A percentile compares a stretch with the other conserved stretches of the same genome.
These are phyloP conservation scores for Aspergillus fumigatus DNA, from an alignment of 2,329 filamentous ascomycete species.

Conservation along the genomic window DNA sequence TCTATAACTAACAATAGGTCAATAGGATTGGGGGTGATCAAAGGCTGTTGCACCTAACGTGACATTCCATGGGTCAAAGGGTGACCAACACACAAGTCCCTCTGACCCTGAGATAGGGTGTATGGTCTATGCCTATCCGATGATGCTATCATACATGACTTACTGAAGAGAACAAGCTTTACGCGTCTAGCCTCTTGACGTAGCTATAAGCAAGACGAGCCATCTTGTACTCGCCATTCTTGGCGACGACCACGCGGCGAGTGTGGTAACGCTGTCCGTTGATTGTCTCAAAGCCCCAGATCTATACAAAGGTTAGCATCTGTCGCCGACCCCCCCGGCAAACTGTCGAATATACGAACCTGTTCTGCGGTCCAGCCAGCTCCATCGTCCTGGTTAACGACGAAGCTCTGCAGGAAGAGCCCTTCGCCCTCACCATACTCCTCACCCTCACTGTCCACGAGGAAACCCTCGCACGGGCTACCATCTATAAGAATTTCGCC, in stretches of 20 bases:
- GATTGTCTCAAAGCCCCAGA: constrained; percentile 45
- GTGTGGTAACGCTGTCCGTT: constrained; percentile 40
- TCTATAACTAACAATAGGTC: not conserved
- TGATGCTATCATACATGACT: not conserved
- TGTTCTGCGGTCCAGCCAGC: constrained; percentile 52
- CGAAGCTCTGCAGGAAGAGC: constrained; percentile 47
- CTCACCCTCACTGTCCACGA: constrained; percentile 47
- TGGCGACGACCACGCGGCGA: constrained; percentile 39
- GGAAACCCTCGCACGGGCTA: constrained; percentile 56
- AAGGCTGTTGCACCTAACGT: not conserved
- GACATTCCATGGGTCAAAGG: not conserved
- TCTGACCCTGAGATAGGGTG: not conserved
- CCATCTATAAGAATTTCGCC: constrained; percentile 48
- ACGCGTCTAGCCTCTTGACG: not conserved
- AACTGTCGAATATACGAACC: constrained; percentile 27
- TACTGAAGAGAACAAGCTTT: not conserved
- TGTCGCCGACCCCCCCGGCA: not conserved
- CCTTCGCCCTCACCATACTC: constrained; percentile 41
- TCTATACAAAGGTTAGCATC: constrained; percentile 18
- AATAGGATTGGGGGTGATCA: not conserved
- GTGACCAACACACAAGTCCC: not conserved
- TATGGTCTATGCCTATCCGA: not conserved
- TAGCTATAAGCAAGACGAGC: constrained; percentile 42
- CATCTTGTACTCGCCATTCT: constrained; percentile 32
- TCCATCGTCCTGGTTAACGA: constrained; percentile 42